These are phyloP conservation scores for Arthrobotrys entomopaga DNA, from an alignment of 2,329 filamentous ascomycete genomes.

Conservation along the genomic window DNA sequence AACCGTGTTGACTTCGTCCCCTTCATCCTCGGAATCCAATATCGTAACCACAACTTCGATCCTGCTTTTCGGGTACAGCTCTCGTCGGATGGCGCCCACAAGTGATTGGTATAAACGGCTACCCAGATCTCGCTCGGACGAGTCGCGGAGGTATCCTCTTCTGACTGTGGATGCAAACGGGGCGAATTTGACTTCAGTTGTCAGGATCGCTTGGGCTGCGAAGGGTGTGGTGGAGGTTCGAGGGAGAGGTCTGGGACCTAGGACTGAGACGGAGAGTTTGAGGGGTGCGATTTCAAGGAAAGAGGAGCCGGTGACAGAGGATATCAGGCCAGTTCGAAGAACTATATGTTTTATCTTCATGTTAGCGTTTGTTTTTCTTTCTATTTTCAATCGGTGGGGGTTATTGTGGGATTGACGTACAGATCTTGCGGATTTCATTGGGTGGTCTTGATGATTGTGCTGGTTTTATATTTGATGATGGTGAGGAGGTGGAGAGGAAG, in stretches of 20 bases:
- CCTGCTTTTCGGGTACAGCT: slow-evolving; percentile 97
- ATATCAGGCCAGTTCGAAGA: slow-evolving; percentile 78
- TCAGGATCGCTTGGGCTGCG: slow-evolving; percentile 88
- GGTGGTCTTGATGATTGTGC: slow-evolving; percentile 65
- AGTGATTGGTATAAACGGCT: slow-evolving; percentile 92
- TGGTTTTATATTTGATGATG: slow-evolving; percentile 7
- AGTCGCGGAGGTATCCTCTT: slow-evolving; percentile 85
- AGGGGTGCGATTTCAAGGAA: slow-evolving; percentile 78
- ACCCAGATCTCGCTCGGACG: slow-evolving; percentile 85
- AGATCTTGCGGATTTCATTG: slow-evolving; percentile 84
- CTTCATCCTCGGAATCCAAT: slow-evolving; percentile 89
- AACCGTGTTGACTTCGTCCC: slow-evolving; percentile 70
- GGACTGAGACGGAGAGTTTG: slow-evolving; percentile 91
- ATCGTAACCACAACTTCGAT: slow-evolving; percentile 95
- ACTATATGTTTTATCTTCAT: slow-evolving; percentile 64
- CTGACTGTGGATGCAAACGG: slow-evolving; percentile 85
- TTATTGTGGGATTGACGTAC: slow-evolving; percentile 68
- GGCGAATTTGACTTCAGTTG: slow-evolving; percentile 94
- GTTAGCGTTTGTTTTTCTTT: neutral
- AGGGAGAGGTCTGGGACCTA: slow-evolving; percentile 89
- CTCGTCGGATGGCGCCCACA: slow-evolving; percentile 87
- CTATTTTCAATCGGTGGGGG: slow-evolving; percentile 2
- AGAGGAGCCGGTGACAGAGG: slow-evolving; percentile 91
- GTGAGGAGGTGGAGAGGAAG: slow-evolving; percentile 68
- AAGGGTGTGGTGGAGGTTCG: slow-evolving; percentile 79